A percentile compares a stretch with the other conserved stretches of the same genome.
phyloP scores from a whole-genome alignment of 257 asterid genomes.

The Salvia splendens region DNA sequence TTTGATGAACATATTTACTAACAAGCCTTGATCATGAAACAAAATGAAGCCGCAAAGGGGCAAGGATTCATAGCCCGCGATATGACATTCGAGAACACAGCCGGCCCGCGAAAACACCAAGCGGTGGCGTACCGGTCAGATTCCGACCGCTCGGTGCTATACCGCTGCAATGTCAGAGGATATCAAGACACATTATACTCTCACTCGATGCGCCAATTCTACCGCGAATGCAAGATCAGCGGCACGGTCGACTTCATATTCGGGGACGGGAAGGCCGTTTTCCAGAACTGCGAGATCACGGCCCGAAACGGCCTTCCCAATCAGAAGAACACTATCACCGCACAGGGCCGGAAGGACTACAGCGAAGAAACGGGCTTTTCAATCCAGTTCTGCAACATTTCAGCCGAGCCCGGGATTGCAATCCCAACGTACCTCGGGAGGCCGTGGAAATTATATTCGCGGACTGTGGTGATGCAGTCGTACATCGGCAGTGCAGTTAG shows the following conservation, averaged over 20 bases:
- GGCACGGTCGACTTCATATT: conserved; percentile 79
- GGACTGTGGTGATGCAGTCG: conserved; percentile 63
- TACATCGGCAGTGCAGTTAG: conserved; percentile 41
- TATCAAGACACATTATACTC: conserved; percentile 72
- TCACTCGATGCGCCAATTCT: conserved; percentile 64
- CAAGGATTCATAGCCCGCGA: conserved; percentile 64
- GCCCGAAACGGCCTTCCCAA: conserved; percentile 55
- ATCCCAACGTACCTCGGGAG: conserved; percentile 59
- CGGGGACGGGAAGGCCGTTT: conserved; percentile 58
- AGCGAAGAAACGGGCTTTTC: conserved; percentile 56
- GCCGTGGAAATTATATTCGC: conserved; percentile 63
- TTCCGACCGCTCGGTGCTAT: conserved; percentile 55
- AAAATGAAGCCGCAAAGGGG: conserved; percentile 52
- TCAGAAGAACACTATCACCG: conserved; percentile 71
- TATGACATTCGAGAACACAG: conserved; percentile 70
- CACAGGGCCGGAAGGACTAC: conserved; percentile 51
- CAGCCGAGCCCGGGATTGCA: conserved; percentile 39
- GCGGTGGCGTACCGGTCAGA: conserved; percentile 69
- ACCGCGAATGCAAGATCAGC: conserved; percentile 50
- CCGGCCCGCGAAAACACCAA: conserved; percentile 65
- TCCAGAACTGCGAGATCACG: conserved; percentile 58
- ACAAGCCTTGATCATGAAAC: no score
- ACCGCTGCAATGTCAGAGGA: conserved; percentile 54
- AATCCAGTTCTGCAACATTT: conserved; percentile 54
- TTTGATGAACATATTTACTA: no score